Evolutionary conservation across 331 rosid genomes (phyloP), one percentile per base, ranked within the genome.

Genomic region (Cydonia oblonga): DNA sequence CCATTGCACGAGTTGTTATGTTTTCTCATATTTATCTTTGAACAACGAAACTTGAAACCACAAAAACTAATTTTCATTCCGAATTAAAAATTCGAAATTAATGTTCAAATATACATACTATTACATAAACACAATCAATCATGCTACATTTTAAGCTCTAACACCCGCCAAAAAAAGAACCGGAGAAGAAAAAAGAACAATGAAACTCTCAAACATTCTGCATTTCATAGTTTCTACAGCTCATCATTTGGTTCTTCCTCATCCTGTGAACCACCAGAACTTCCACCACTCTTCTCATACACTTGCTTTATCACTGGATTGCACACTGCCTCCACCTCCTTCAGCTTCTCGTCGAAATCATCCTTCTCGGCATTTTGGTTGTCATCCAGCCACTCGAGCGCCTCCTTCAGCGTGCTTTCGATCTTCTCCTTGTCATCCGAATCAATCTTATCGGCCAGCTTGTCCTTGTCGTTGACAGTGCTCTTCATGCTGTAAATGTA

Each of bases 371-470:
- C 85, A 22, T 78, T 80, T 25, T 75, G 84, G 64, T 82, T 85
- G 25, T 81, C 86, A 30, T 81, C 91, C 14, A 84, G 30, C 86
- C 91, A 84, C 26, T 84, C 89, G 32, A 80, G 83, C 46, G 78
- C 72, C 56, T 84, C 87, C 73, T 74, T 84, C 76, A 87, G 49
- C 0, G 81, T 23, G 24, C 49, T 76, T 58, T 87, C 89, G 20
- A 87, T 76, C 79, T 59, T 87, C 49, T 84, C 83, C 79, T 78
- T 87, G 51, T 84, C 91, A 4, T 82, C 81, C 0, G 83, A 44
- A 19, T 82, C 78, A 3, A 87, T 80, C 81, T 80, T 87, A 12
- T 84, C 89, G 0, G 79, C 83, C 7, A 84, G 79, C 66, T 77
- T 75, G 66, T 83, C 87, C 64, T 75, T 81, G 40, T 81, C 88